phyloP scores from a whole-genome alignment of 2,329 filamentous ascomycete species.

The Aureobasidium uvarum region DNA sequence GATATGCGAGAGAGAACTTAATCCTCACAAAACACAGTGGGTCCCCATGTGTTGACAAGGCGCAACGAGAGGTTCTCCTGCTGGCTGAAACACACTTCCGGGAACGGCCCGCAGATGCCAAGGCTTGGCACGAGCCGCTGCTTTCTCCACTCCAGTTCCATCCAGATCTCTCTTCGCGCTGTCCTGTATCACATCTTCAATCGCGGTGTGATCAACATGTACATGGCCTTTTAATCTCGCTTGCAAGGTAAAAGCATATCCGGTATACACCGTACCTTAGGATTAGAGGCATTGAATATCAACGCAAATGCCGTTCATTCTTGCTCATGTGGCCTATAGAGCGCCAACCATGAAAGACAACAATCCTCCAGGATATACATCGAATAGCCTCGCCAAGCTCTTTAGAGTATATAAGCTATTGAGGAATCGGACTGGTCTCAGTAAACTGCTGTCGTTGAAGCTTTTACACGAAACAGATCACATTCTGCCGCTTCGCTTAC shows the following conservation, averaged over 20 bases:
- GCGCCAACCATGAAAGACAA: not conserved
- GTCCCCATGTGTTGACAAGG: not conserved
- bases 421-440: not conserved
- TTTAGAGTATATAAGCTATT: not conserved
- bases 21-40: constrained; percentile 22
- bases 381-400: not conserved
- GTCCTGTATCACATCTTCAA: constrained; percentile 1
- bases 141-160: constrained; percentile 6
- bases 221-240: constrained; percentile 4
- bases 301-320: not conserved
- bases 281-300: not conserved
- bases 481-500: constrained; percentile 20
- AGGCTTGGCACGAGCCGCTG: not conserved
- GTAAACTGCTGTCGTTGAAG: not conserved
- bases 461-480: constrained; percentile 16
- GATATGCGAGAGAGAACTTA: not conserved
- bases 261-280: too few species aligned
- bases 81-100: constrained; percentile 9
- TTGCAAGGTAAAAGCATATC: not conserved
- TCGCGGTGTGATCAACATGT: constrained; percentile 13
- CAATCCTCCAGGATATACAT: not conserved
- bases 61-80: not conserved
- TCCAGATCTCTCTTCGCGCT: constrained; percentile 10
- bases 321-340: not conserved
- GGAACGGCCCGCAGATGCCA: not conserved